phyloP scores from a whole-genome alignment of 2,329 filamentous ascomycete genomes.

The Alternaria dauci region DNA sequence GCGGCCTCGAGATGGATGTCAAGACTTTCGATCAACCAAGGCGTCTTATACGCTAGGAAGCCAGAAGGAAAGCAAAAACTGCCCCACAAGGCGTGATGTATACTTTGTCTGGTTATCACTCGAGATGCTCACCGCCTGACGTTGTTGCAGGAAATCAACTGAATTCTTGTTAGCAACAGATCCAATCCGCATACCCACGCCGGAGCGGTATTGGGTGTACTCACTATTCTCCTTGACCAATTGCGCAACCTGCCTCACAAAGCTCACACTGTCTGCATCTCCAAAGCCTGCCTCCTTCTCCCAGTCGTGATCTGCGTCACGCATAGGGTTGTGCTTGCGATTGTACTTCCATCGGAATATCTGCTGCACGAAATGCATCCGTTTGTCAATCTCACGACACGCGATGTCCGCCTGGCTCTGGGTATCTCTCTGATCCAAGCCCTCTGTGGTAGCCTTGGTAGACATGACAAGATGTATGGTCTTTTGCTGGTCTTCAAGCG shows the following conservation, averaged over 20 bases:
- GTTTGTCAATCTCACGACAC: conserved; percentile 55
- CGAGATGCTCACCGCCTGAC: conserved; percentile 51
- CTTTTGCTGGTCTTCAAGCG: conserved; percentile 58
- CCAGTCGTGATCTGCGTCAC: conserved; percentile 49
- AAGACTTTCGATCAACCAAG: not conserved
- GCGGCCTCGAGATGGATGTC: not conserved
- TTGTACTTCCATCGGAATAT: conserved; percentile 61
- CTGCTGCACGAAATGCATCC: conserved; percentile 55
- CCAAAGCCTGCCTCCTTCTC: conserved; percentile 50
- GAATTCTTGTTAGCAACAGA: conserved; percentile 18
- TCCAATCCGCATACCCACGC: not conserved
- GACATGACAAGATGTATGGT: conserved; percentile 56
- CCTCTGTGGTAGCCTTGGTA: conserved; percentile 46
- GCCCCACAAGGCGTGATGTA: conserved; percentile 54
- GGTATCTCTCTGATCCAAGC: conserved; percentile 34
- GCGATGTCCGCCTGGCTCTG: conserved; percentile 50
- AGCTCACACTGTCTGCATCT: conserved; percentile 46
- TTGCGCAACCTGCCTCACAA: conserved; percentile 49
- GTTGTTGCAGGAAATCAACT: conserved; percentile 52
- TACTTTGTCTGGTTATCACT: conserved; percentile 51
- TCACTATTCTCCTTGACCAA: conserved; percentile 56
- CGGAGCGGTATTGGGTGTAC: conserved; percentile 11
- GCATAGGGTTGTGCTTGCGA: conserved; percentile 53
- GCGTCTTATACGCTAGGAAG: conserved; percentile 28
- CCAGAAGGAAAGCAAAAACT: conserved; percentile 53